Evolutionary conservation across 2,329 filamentous ascomycete species (phyloP).

Genomic region (Pseudogymnoascus sp.): DNA sequence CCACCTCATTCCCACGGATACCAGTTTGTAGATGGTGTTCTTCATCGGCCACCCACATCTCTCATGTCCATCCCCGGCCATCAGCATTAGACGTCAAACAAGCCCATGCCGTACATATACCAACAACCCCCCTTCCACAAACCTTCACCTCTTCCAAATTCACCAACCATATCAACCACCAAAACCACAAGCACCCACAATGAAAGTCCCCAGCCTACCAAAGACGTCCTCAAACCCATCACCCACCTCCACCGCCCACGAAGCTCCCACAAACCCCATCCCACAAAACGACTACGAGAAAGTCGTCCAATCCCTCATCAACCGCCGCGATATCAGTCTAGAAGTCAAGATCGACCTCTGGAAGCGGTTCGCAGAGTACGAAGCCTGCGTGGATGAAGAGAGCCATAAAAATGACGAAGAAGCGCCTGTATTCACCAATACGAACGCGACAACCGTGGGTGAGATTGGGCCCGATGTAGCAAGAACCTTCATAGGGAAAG

Average conservation of each 20-base stretch:
- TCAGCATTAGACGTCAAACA: background rate
- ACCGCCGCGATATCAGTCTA: background rate
- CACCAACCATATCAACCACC: background rate
- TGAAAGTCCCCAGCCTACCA: background rate
- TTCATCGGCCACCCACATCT: background rate
- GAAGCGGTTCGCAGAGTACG: background rate
- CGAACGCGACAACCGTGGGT: background rate
- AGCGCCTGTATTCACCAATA: background rate
- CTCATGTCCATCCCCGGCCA: background rate
- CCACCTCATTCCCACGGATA: background rate
- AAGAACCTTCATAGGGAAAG: no score
- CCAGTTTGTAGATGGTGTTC: background rate
- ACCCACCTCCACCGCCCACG: background rate
- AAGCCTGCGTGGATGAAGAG: background rate
- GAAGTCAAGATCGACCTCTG: background rate
- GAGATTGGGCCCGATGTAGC: background rate
- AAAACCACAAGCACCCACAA: background rate
- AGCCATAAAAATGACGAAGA: background rate
- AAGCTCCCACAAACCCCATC: background rate
- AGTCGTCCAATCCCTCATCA: background rate
- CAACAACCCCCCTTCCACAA: background rate
- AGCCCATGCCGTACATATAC: background rate
- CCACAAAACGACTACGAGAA: background rate
- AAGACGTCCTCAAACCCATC: background rate
- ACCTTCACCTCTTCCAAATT: background rate